Conservation (phyloP, 139 green algal genomes). For the Tetradesmus lagerheimii region DNA sequence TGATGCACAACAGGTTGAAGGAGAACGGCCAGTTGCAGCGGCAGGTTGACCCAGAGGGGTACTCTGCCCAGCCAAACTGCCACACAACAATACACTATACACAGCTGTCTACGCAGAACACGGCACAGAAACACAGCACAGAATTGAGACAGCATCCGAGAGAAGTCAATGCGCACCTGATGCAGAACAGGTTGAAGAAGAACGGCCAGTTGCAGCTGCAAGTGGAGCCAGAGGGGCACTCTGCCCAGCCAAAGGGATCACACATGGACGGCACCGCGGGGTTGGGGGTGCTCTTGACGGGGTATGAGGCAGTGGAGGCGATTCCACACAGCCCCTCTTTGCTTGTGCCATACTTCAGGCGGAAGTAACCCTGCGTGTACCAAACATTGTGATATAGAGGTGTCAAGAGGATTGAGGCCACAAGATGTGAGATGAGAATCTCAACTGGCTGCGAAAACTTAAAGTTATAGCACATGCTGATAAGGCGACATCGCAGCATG, state of each 20-base stretch:
- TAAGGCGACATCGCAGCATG: too few relatives aligned
- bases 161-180: not conserved
- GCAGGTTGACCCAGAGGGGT: not conserved
- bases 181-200: conserved; percentile 54
- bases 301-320: conserved; percentile 82
- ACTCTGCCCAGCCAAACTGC: not conserved
- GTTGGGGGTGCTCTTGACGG: conserved; percentile 56
- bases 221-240: conserved; percentile 36
- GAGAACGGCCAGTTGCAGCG: not conserved
- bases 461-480: too few relatives aligned
- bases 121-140: too few relatives aligned
- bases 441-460: too few relatives aligned
- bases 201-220: conserved; percentile 50
- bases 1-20: conserved; percentile 43
- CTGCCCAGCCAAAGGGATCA: conserved; percentile 47
- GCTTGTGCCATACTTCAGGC: conserved; percentile 50
- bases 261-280: conserved; percentile 38
- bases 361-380: conserved; percentile 13
- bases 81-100: not conserved
- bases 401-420: too few relatives aligned
- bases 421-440: too few relatives aligned
- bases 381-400: too few relatives aligned
- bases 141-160: too few relatives aligned
- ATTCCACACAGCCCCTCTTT: conserved; percentile 24
- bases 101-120: not conserved